These are phyloP conservation scores for Coemansia sp. DNA, from an alignment of 192 early-diverging fungal species.

Conservation along the genomic window DNA sequence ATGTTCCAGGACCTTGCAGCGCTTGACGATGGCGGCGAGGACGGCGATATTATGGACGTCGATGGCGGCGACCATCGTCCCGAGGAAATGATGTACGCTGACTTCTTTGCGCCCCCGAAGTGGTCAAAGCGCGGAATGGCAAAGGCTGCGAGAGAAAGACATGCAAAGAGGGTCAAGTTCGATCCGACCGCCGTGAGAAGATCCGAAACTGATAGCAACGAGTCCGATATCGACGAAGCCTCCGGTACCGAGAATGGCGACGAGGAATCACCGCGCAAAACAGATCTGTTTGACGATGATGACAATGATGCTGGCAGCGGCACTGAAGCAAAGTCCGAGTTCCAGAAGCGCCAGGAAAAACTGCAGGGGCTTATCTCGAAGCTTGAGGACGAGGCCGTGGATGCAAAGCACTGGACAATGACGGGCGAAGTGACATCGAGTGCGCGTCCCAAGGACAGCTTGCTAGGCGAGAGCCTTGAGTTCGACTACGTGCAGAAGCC, in stretches of 20 bases:
- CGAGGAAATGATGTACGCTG: constrained; percentile 75
- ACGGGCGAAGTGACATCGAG: constrained; percentile 80
- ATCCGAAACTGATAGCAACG: constrained; percentile 51
- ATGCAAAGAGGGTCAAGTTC: constrained; percentile 52
- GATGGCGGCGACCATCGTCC: constrained; percentile 59
- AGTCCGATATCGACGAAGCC: neutral
- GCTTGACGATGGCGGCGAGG: constrained; percentile 64
- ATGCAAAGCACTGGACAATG: constrained; percentile 85
- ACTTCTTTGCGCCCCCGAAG: constrained; percentile 79
- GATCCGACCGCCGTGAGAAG: constrained; percentile 32
- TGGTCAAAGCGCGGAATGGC: constrained; percentile 52
- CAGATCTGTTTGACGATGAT: constrained; percentile 36
- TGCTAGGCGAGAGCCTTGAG: constrained; percentile 91
- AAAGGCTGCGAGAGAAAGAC: constrained; percentile 37
- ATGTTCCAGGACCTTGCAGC: constrained; percentile 50
- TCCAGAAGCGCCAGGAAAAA: constrained; percentile 74
- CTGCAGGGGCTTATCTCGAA: constrained; percentile 71
- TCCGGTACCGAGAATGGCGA: neutral
- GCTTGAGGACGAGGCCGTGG: constrained; percentile 86
- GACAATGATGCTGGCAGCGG: constrained; percentile 10
- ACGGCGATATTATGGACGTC: constrained; percentile 59
- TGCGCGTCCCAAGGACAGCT: constrained; percentile 86
- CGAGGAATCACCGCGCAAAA: neutral
- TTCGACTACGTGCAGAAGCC: constrained; percentile 90
- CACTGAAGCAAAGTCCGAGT: constrained; percentile 61